Percentiles rank a stretch among this genome's conserved stretches.
phyloP scores from a whole-genome alignment of 2,329 filamentous ascomycete species.

The Aureobasidium sp. region DNA sequence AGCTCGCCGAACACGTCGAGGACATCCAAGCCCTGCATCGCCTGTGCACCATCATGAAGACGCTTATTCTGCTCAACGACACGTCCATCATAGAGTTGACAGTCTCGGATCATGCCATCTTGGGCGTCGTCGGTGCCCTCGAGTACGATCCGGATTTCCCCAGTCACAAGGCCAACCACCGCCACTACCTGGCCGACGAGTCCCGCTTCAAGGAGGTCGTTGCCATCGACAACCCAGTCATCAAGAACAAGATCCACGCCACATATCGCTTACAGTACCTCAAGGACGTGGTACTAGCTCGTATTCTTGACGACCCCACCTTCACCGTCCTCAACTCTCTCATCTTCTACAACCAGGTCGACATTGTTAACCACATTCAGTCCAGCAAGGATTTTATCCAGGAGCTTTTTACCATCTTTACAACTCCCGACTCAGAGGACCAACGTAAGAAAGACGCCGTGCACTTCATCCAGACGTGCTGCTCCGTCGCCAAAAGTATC shows the following conservation, averaged over 20 bases:
- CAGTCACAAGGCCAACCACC: slow-evolving; percentile 92
- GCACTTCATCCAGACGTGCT: slow-evolving; percentile 93
- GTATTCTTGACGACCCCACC: slow-evolving; percentile 93
- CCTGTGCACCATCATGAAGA: slow-evolving; percentile 97
- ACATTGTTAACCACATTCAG: slow-evolving; percentile 94
- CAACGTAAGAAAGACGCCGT: slow-evolving; percentile 87
- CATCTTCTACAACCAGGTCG: slow-evolving; percentile 98
- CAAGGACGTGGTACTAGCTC: slow-evolving; percentile 94
- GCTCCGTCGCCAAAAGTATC: slow-evolving; percentile 85
- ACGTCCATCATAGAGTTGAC: slow-evolving; percentile 83
- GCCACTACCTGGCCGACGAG: slow-evolving; percentile 81
- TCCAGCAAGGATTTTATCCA: slow-evolving; percentile 66
- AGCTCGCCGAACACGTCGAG: slow-evolving; percentile 85
- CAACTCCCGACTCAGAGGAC: slow-evolving; percentile 50
- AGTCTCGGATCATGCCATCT: slow-evolving; percentile 78
- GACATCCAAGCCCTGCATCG: slow-evolving; percentile 78
- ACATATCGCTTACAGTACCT: slow-evolving; percentile 94
- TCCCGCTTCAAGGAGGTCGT: slow-evolving; percentile 95
- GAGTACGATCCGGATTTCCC: slow-evolving; percentile 99
- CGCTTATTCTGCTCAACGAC: slow-evolving; percentile 87
- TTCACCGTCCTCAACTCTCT: slow-evolving; percentile 95
- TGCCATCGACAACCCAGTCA: slow-evolving; percentile 70
- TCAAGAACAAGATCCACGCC: slow-evolving; percentile 86
- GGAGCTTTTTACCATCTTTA: slow-evolving; percentile 83
- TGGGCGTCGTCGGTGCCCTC: slow-evolving; percentile 88